A percentile compares a stretch with the other conserved stretches of the same genome.
These are phyloP conservation scores for Sugiyamaella xylanicola DNA, from an alignment of 1,139 yeast species.

Conservation along the genomic window DNA sequence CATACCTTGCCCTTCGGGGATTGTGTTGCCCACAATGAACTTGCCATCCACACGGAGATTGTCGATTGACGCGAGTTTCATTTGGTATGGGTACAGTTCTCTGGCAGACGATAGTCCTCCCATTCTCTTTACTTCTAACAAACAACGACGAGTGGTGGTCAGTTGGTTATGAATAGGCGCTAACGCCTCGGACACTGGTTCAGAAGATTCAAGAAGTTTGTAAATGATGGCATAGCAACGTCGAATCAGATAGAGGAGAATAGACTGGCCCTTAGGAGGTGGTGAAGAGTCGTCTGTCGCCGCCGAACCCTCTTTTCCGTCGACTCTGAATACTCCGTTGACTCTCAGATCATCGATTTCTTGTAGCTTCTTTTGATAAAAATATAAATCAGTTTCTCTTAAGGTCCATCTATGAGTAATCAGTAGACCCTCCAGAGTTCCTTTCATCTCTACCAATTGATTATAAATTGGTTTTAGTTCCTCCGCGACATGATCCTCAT, in stretches of 20 bases:
- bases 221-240: slow-evolving; percentile 89
- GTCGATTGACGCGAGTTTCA: slow-evolving; percentile 88
- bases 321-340: slow-evolving; percentile 49
- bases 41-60: slow-evolving; percentile 86
- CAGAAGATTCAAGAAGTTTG: slow-evolving; percentile 84
- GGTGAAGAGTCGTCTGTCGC: slow-evolving; percentile 2
- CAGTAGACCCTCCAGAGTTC: slow-evolving; percentile 74
- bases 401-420: slow-evolving; percentile 96
- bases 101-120: slow-evolving; percentile 87
- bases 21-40: slow-evolving; percentile 80
- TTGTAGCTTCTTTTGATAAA: slow-evolving; percentile 71
- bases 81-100: slow-evolving; percentile 92
- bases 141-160: slow-evolving; percentile 84
- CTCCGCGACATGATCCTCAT: slow-evolving; percentile 55
- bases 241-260: slow-evolving; percentile 75
- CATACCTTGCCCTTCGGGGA: slow-evolving; percentile 97
- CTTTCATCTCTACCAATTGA: slow-evolving; percentile 62
- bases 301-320: slow-evolving; percentile 18
- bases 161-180: slow-evolving; percentile 93
- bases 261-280: slow-evolving; percentile 54
- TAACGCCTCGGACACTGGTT: slow-evolving; percentile 91
- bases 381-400: slow-evolving; percentile 89
- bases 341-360: slow-evolving; percentile 71
- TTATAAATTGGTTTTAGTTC: slow-evolving; percentile 54
- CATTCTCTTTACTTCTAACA: slow-evolving; percentile 84